Percentiles rank a stretch among this genome's conserved stretches.
These are phyloP conservation scores for Coriolopsis trogii DNA, from an alignment of 1,284 basidiomycete genomes.

Conservation along the genomic window DNA sequence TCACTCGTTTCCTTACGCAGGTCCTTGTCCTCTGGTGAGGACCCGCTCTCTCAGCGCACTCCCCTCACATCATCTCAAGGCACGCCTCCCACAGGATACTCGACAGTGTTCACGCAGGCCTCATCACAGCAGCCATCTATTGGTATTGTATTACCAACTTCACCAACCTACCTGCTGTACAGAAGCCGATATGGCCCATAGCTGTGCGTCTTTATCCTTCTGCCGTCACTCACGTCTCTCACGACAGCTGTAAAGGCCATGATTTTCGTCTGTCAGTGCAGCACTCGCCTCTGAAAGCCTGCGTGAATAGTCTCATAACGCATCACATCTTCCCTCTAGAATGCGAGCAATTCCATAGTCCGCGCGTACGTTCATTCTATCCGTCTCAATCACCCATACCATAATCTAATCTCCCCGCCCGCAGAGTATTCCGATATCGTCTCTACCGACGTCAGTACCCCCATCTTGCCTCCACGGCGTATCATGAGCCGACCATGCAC, in stretches of 20 bases:
- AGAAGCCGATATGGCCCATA: slow-evolving; percentile 20
- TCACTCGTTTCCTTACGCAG: neutral
- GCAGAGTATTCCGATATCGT: slow-evolving; percentile 25
- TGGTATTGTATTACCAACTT: slow-evolving; percentile 27
- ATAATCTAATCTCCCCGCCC: neutral
- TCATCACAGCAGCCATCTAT: slow-evolving; percentile 26
- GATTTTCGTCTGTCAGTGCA: slow-evolving; percentile 29
- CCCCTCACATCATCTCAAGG: neutral
- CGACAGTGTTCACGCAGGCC: slow-evolving; percentile 22
- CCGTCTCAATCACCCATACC: neutral
- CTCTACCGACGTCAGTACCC: slow-evolving; percentile 26
- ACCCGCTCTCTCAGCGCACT: too few species aligned
- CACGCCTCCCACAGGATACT: slow-evolving; percentile 19
- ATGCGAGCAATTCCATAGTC: slow-evolving; percentile 27
- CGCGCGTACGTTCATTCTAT: slow-evolving; percentile 16
- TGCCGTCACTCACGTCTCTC: too few species aligned
- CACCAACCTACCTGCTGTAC: slow-evolving; percentile 17
- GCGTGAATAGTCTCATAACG: too few species aligned
- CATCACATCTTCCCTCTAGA: too few species aligned
- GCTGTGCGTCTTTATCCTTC: neutral
- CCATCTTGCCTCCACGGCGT: too few species aligned
- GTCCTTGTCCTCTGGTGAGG: slow-evolving; percentile 19
- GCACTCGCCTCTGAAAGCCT: too few species aligned
- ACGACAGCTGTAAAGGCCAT: slow-evolving; percentile 20
- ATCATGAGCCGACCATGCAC: too few species aligned